Conservation (phyloP, 2,329 filamentous ascomycete genomes). For the Cryphonectria naterciae region DNA sequence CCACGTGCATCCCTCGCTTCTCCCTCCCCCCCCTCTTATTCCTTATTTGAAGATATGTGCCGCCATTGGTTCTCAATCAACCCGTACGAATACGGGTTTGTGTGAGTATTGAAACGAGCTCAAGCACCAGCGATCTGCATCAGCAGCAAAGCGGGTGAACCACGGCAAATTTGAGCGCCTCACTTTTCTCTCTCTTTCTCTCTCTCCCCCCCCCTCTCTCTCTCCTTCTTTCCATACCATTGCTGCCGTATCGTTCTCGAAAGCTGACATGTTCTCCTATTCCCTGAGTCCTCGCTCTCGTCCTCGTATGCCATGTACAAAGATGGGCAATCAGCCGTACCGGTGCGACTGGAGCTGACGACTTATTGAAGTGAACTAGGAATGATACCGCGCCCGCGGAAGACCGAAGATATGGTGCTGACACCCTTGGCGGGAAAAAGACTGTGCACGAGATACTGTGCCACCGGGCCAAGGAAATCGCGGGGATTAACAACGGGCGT, state of each 20-base stretch:
- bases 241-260: neutral
- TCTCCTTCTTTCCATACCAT: neutral
- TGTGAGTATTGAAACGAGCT: neutral
- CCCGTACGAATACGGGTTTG: slow-evolving; percentile 2
- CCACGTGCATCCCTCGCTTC: neutral
- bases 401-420: slow-evolving; percentile 1
- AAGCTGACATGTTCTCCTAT: neutral
- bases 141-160: neutral
- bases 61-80: neutral
- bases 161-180: neutral
- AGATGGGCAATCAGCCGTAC: neutral
- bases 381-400: neutral
- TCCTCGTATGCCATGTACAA: neutral
- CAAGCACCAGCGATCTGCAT: neutral
- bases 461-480: slow-evolving; percentile 3
- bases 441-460: neutral
- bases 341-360: neutral
- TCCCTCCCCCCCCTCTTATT: too few species aligned
- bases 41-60: neutral
- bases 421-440: neutral
- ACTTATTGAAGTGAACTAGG: neutral
- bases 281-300: neutral
- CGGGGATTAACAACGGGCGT: neutral
- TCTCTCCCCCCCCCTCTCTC: too few species aligned
- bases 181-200: neutral